Evolutionary conservation across 73 alveolate species (phyloP).

Genomic region (Paramecium caudatum): DNA sequence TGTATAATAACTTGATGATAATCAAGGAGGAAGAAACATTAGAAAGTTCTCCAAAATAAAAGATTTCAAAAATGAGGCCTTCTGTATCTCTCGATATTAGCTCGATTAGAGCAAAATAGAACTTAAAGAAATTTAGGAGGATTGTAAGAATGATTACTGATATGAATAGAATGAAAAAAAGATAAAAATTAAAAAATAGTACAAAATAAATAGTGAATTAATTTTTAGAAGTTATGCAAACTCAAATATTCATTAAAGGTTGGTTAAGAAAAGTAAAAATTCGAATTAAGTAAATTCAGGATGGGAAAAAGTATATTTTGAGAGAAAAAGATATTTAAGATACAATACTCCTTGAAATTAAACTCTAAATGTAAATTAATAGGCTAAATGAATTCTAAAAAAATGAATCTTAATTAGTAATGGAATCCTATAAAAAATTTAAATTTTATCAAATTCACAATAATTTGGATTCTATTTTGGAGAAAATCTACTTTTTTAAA

Average conservation of each 20-base stretch:
- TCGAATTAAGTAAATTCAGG: constrained; percentile 5
- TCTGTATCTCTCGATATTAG: not conserved
- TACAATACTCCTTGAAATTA: not conserved
- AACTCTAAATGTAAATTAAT: constrained; percentile 2
- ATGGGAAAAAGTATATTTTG: constrained; percentile 39
- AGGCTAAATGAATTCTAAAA: not conserved
- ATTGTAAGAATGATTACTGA: not conserved
- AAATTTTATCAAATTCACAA: constrained; percentile 1
- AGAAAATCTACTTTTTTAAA: not conserved
- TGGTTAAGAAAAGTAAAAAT: not conserved
- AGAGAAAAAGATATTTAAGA: constrained; percentile 1
- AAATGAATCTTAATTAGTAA: constrained; percentile 18
- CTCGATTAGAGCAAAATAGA: not conserved
- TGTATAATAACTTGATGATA: not conserved
- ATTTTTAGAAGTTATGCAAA: constrained; percentile 1
- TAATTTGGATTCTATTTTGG: constrained; percentile 34
- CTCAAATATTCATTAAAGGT: not conserved
- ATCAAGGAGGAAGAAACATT: not conserved
- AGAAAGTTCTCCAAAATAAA: not conserved
- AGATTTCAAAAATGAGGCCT: constrained; percentile 6
- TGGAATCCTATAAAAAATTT: constrained; percentile 51
- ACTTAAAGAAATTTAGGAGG: not conserved
- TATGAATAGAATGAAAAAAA: constrained; percentile 37
- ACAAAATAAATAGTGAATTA: not conserved
- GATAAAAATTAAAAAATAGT: not conserved